Evolutionary conservation across 106 monocot genomes (phyloP).

Genomic region (Cymbidium sinense): DNA sequence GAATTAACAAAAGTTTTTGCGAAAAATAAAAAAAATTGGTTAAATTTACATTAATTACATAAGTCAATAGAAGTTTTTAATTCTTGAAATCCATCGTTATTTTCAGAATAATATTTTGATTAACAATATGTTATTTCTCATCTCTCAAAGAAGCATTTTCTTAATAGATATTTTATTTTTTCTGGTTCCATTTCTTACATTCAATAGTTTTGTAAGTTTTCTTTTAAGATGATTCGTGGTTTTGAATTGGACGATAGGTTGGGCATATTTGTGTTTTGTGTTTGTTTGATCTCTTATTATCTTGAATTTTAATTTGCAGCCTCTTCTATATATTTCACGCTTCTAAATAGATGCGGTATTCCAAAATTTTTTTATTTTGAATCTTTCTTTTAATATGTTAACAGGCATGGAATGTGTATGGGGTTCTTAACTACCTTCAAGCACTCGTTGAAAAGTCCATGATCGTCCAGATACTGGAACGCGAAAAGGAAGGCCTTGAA

Average conservation of each 20-base stretch:
- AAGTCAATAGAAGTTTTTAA: too few species aligned
- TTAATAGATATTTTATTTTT: too few species aligned
- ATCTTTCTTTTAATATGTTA: neutral
- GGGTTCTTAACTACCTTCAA: constrained; percentile 96
- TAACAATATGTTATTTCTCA: too few species aligned
- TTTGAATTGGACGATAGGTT: neutral
- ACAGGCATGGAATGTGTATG: constrained; percentile 95
- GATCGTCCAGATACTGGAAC: constrained; percentile 75
- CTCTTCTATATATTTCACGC: neutral
- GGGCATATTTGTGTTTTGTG: neutral
- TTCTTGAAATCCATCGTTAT: too few species aligned
- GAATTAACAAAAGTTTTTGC: too few species aligned
- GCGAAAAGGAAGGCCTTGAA: constrained; percentile 91
- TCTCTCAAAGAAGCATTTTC: too few species aligned
- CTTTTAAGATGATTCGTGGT: too few species aligned
- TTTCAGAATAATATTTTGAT: too few species aligned
- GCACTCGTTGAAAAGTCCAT: constrained; percentile 92
- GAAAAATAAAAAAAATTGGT: too few species aligned
- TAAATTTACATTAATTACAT: too few species aligned
- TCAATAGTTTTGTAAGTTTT: too few species aligned
- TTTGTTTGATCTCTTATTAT: neutral
- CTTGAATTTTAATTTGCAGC: neutral
- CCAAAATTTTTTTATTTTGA: neutral
- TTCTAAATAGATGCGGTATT: neutral
- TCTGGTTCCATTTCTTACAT: too few species aligned